Percentiles rank a stretch among this genome's conserved stretches.
phyloP scores from a whole-genome alignment of 2,329 filamentous ascomycete genomes.

The Ceratocystis cacaofunesta region DNA sequence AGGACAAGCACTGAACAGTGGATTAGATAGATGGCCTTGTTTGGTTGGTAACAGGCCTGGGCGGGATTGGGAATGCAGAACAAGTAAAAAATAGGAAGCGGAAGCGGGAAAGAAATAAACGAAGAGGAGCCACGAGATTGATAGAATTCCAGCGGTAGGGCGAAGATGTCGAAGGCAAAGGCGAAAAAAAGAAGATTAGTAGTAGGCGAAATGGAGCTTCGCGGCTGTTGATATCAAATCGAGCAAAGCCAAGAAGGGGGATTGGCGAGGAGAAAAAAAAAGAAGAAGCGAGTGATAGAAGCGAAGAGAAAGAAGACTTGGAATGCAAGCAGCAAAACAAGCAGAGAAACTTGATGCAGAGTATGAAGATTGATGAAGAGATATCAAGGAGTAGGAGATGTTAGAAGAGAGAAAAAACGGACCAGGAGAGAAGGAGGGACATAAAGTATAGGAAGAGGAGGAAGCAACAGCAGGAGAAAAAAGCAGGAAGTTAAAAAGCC shows the following conservation, averaged over 20 bases:
- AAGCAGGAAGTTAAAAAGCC: background rate
- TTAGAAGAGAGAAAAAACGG: background rate
- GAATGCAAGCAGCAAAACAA: constrained; percentile 2
- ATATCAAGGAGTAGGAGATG: background rate
- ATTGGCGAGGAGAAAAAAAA: background rate
- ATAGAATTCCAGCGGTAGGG: constrained; percentile 9
- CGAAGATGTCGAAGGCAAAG: background rate
- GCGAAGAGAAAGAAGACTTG: constrained; percentile 6
- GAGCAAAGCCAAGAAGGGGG: constrained; percentile 2
- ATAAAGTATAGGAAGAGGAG: background rate
- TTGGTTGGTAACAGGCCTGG: background rate
- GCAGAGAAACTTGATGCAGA: background rate
- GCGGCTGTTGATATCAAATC: constrained; percentile 13
- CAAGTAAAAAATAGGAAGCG: background rate
- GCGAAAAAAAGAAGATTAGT: background rate
- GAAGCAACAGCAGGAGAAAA: background rate
- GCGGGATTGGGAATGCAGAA: background rate
- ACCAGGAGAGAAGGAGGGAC: background rate
- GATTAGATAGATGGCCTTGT: background rate
- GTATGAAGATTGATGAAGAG: background rate
- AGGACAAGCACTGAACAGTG: background rate
- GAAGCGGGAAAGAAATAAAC: background rate
- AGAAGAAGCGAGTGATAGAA: constrained; percentile 7
- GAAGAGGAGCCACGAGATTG: background rate
- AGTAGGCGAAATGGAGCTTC: background rate